Conservation (phyloP, 2,329 filamentous ascomycete genomes). For the Colletotrichum ledebouriae region DNA sequence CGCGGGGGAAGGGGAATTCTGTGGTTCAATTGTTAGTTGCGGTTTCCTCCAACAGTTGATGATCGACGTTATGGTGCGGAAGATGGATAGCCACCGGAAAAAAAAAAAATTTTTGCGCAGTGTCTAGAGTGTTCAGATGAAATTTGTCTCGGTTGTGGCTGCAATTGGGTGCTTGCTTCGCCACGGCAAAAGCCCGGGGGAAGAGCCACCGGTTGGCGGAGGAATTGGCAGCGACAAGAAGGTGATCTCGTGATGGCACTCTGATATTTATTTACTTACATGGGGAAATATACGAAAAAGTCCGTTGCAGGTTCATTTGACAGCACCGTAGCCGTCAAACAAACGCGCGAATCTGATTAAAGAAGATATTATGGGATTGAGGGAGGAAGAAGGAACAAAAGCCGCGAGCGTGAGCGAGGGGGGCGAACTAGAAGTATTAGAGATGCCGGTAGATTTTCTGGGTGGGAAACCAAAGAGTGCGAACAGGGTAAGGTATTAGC, state of each 20-base stretch:
- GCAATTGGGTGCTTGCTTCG: slow-evolving; percentile 4
- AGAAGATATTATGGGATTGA: slow-evolving; percentile 45
- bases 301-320: slow-evolving; percentile 98
- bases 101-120: slow-evolving; percentile 21
- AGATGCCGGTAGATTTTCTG: slow-evolving; percentile 34
- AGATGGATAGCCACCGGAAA: neutral
- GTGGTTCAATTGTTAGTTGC: slow-evolving; percentile 46
- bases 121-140: slow-evolving; percentile 32
- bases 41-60: slow-evolving; percentile 30
- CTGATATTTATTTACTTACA: slow-evolving; percentile 62
- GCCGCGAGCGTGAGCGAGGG: slow-evolving; percentile 2
- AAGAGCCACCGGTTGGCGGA: neutral
- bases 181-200: slow-evolving; percentile 29
- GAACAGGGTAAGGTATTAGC: slow-evolving; percentile 16
- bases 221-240: slow-evolving; percentile 2
- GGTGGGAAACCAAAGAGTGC: slow-evolving; percentile 8
- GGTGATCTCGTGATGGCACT: neutral
- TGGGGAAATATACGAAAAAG: slow-evolving; percentile 69
- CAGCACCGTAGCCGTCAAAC: slow-evolving; percentile 86
- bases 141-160: slow-evolving; percentile 9
- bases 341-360: slow-evolving; percentile 77
- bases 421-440: slow-evolving; percentile 40
- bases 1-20: slow-evolving; percentile 71
- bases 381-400: slow-evolving; percentile 20
- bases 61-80: slow-evolving; percentile 7